Evolutionary conservation across 495 filamentous ascomycete species (phyloP).

Genomic region (Barbatosphaeria neglecta): DNA sequence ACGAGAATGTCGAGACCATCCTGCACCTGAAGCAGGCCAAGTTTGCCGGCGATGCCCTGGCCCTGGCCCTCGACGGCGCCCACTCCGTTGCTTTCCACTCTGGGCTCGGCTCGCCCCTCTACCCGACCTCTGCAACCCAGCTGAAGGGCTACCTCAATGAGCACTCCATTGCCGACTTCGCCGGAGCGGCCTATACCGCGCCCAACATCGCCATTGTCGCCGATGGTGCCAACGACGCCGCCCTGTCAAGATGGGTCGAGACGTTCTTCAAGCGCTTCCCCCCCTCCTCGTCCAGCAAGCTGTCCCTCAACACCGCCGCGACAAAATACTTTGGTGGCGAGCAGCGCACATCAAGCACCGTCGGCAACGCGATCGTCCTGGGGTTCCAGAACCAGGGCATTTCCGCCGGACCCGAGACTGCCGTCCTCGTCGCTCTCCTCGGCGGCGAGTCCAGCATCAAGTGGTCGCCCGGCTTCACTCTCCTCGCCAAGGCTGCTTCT

Average conservation of each 20-base stretch:
- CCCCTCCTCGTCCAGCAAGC: slow-evolving; percentile 17
- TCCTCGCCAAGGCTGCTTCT: slow-evolving; percentile 67
- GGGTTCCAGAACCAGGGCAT: slow-evolving; percentile 81
- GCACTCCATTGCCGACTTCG: slow-evolving; percentile 57
- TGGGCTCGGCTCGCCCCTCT: slow-evolving; percentile 68
- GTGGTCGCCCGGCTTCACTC: slow-evolving; percentile 86
- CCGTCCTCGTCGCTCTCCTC: slow-evolving; percentile 79
- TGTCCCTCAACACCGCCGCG: slow-evolving; percentile 31
- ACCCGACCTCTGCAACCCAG: slow-evolving; percentile 56
- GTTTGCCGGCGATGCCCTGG: slow-evolving; percentile 50
- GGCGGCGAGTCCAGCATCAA: slow-evolving; percentile 87
- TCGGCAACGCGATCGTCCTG: slow-evolving; percentile 68
- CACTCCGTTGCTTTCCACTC: slow-evolving; percentile 89
- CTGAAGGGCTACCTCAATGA: slow-evolving; percentile 67
- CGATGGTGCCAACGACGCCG: slow-evolving; percentile 66
- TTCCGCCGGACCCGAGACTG: slow-evolving; percentile 77
- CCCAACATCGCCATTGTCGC: slow-evolving; percentile 82
- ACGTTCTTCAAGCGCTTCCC: slow-evolving; percentile 67
- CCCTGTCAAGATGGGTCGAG: slow-evolving; percentile 81
- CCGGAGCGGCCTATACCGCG: slow-evolving; percentile 69
- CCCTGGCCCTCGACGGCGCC: slow-evolving; percentile 70
- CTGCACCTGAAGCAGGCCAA: slow-evolving; percentile 62
- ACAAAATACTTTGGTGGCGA: slow-evolving; percentile 91
- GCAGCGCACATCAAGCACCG: slow-evolving; percentile 69
- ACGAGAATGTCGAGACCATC: slow-evolving; percentile 67